phyloP scores from a whole-genome alignment of 345 rosid species.

The Rhodamnia argentea region DNA sequence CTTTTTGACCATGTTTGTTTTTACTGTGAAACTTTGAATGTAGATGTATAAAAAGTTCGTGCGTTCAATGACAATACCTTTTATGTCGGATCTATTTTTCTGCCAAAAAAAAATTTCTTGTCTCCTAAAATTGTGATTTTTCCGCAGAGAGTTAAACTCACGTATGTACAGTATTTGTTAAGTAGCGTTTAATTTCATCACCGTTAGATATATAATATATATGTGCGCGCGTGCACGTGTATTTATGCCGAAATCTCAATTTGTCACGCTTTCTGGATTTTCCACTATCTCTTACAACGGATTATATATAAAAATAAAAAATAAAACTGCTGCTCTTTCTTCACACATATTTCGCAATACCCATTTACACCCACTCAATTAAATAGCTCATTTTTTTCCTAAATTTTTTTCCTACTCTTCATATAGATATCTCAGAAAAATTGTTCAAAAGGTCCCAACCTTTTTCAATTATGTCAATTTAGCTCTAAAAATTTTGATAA shows the following conservation, averaged over 20 bases:
- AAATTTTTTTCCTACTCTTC: not conserved
- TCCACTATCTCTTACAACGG: not conserved
- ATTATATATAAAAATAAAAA: not conserved
- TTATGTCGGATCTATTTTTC: not conserved
- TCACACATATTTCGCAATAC: not conserved
- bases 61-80: not conserved
- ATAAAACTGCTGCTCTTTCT: not conserved
- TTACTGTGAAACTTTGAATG: not conserved
- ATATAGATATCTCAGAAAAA: not conserved
- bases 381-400: not conserved
- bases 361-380: not conserved
- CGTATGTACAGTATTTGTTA: not conserved
- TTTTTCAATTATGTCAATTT: too few relatives aligned
- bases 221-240: too few relatives aligned
- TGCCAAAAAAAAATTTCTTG: not conserved
- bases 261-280: not conserved
- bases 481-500: too few relatives aligned
- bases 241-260: not conserved
- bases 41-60: not conserved
- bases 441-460: too few relatives aligned
- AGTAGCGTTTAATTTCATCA: not conserved
- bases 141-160: not conserved
- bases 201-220: not conserved
- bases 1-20: not conserved
- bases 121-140: not conserved